Percentiles rank a stretch among this genome's conserved stretches.
These are phyloP conservation scores for Neurospora africana DNA, from an alignment of 495 filamentous ascomycete genomes.

Conservation along the genomic window DNA sequence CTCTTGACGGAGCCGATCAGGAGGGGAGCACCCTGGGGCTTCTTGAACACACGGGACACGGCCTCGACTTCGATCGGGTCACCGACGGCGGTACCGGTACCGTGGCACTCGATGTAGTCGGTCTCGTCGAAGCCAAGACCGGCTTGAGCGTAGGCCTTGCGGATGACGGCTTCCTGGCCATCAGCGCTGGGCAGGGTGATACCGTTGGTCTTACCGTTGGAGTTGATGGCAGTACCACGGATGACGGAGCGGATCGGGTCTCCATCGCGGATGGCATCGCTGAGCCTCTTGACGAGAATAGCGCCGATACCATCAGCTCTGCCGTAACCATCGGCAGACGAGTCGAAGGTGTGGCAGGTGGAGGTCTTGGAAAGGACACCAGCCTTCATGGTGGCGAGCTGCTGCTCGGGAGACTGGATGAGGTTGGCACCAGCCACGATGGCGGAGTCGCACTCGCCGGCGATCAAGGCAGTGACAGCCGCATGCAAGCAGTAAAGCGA, in stretches of 20 bases:
- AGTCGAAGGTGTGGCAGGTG: conserved; percentile 48
- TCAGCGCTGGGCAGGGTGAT: conserved; percentile 42
- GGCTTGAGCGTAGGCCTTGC: conserved; percentile 35
- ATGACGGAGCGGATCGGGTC: conserved; percentile 51
- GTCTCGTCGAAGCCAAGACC: conserved; percentile 33
- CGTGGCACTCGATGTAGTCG: conserved; percentile 28
- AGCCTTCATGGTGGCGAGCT: conserved; percentile 21
- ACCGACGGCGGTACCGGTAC: conserved; percentile 24
- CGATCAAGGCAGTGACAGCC: conserved; percentile 38
- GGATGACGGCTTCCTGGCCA: conserved; percentile 42
- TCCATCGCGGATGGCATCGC: conserved; percentile 35
- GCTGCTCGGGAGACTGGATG: conserved; percentile 33
- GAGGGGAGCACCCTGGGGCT: neutral
- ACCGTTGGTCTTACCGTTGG: conserved; percentile 38
- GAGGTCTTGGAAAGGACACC: conserved; percentile 29
- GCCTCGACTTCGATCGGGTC: conserved; percentile 29
- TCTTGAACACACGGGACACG: conserved; percentile 11
- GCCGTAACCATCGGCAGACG: conserved; percentile 50
- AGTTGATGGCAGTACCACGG: conserved; percentile 40
- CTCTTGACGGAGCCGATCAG: conserved; percentile 41
- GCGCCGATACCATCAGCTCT: conserved; percentile 48
- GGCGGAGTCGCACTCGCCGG: conserved; percentile 25
- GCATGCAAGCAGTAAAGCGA: conserved; percentile 43
- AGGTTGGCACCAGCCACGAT: conserved; percentile 44
- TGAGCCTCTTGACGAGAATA: conserved; percentile 44